These are phyloP conservation scores for Thermomucor indicae-seudaticae DNA, from an alignment of 371 early-diverging fungal genomes.

Conservation along the genomic window DNA sequence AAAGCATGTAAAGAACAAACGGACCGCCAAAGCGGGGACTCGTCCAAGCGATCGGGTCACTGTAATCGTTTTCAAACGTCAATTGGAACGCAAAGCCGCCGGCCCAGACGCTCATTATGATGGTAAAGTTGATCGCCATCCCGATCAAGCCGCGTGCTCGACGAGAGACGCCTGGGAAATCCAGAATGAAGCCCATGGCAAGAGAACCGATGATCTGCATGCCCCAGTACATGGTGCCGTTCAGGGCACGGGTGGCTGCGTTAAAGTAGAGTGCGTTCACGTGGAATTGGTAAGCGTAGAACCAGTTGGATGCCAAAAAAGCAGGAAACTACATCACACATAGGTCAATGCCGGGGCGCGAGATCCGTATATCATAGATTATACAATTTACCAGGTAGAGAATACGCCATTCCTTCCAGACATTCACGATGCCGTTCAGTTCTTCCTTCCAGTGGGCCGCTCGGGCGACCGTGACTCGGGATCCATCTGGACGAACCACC, in stretches of 20 bases:
- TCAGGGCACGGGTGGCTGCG: constrained; percentile 55
- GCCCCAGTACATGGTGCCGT: constrained; percentile 62
- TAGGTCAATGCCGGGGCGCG: neutral
- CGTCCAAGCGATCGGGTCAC: constrained; percentile 30
- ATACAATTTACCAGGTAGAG: constrained; percentile 31
- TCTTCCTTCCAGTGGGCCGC: constrained; percentile 52
- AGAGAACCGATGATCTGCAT: constrained; percentile 61
- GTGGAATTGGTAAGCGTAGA: constrained; percentile 63
- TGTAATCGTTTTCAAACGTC: constrained; percentile 25
- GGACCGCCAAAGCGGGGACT: constrained; percentile 41
- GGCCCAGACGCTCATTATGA: constrained; percentile 54
- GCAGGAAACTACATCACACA: constrained; percentile 41
- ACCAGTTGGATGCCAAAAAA: constrained; percentile 64
- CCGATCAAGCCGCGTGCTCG: constrained; percentile 49
- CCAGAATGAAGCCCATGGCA: constrained; percentile 48
- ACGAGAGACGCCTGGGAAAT: constrained; percentile 39
- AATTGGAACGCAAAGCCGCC: constrained; percentile 54
- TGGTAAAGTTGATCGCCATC: constrained; percentile 30
- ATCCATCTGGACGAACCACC: constrained; percentile 63
- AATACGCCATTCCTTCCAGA: constrained; percentile 63
- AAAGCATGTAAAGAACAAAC: constrained; percentile 57
- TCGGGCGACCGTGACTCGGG: constrained; percentile 47
- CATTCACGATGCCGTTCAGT: constrained; percentile 49
- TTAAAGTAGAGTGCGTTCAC: constrained; percentile 50
- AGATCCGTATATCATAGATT: neutral